Evolutionary conservation across 2,329 filamentous ascomycete species (phyloP).

Genomic region (Scytalidium lignicola): DNA sequence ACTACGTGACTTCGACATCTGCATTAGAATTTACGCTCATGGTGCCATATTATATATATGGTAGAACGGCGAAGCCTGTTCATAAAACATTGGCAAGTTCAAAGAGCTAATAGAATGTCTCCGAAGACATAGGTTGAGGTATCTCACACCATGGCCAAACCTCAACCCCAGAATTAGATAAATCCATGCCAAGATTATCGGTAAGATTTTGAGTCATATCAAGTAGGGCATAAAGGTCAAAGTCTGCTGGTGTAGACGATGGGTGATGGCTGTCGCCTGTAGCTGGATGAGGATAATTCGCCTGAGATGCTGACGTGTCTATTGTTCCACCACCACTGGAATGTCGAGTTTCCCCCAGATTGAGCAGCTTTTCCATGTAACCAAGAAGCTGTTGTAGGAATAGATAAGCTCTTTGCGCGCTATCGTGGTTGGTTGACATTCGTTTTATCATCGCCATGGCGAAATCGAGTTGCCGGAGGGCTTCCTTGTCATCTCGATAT

Average conservation of each 20-base stretch:
- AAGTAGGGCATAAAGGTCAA: not conserved
- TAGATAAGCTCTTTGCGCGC: constrained; percentile 5
- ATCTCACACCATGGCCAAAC: not conserved
- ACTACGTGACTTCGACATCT: too few species aligned
- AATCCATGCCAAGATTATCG: not conserved
- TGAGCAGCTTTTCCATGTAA: not conserved
- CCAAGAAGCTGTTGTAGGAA: not conserved
- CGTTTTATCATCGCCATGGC: constrained; percentile 8
- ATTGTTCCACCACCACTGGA: not conserved
- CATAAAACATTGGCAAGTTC: too few species aligned
- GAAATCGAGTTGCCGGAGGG: constrained; percentile 5
- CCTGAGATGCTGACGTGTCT: not conserved
- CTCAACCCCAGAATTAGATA: not conserved
- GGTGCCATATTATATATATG: too few species aligned
- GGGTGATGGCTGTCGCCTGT: not conserved
- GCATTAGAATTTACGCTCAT: too few species aligned
- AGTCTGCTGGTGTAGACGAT: not conserved
- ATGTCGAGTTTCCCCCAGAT: not conserved
- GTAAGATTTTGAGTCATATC: not conserved
- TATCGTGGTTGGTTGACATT: constrained; percentile 8
- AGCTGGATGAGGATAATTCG: not conserved
- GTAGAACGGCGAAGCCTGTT: too few species aligned
- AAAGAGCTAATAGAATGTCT: not conserved
- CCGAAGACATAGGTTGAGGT: not conserved
- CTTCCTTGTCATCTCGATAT: constrained; percentile 3